A percentile compares a stretch with the other conserved stretches of the same genome.
Evolutionary conservation across 2,329 filamentous ascomycete species (phyloP).

Genomic region (Paecilomyces sp.): DNA sequence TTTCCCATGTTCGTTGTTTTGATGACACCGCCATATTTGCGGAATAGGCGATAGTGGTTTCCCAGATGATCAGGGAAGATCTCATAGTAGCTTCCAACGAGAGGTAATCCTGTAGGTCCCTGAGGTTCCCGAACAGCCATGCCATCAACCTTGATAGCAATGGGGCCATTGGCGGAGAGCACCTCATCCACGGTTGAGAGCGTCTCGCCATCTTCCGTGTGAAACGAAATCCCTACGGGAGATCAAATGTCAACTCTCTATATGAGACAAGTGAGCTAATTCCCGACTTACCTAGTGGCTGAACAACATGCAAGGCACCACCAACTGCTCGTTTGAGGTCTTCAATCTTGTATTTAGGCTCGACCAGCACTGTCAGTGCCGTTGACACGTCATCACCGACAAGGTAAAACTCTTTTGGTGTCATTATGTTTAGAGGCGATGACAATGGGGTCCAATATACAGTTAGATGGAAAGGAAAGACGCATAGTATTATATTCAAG

Average conservation of each 20-base stretch:
- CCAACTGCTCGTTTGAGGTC: conserved; percentile 49
- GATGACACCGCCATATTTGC: not conserved
- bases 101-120: not conserved
- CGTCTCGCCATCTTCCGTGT: not conserved
- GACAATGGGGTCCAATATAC: no score
- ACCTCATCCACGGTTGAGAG: not conserved
- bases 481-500: no score
- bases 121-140: not conserved
- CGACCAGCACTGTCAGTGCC: not conserved
- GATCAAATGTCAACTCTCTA: not conserved
- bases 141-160: not conserved
- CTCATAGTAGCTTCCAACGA: not conserved
- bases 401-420: not conserved
- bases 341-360: conserved; percentile 37
- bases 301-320: conserved; percentile 38
- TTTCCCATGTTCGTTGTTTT: not conserved
- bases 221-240: not conserved
- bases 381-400: not conserved
- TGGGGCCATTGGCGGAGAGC: not conserved
- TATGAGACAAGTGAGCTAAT: conserved; percentile 6
- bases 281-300: conserved; percentile 33
- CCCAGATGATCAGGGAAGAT: not conserved
- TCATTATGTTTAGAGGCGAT: no score
- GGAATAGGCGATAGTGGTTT: not conserved
- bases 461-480: no score